These are phyloP conservation scores for Apiotrichum porosum DNA, from an alignment of 1,284 basidiomycete genomes.

Conservation along the genomic window DNA sequence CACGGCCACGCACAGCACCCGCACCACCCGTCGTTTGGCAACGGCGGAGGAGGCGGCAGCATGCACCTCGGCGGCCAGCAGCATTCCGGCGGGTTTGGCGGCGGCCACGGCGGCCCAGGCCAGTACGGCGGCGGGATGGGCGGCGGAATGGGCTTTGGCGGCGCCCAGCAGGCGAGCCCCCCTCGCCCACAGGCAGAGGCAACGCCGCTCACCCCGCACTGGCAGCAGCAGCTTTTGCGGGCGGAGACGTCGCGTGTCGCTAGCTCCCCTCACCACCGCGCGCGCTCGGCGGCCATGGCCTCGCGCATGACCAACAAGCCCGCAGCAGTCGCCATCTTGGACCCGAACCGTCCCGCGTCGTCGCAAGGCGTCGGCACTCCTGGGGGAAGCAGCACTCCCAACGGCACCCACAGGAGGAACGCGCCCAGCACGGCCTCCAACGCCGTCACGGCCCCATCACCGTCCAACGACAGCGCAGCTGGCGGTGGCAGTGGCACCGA, in stretches of 20 bases:
- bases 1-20: slow-evolving; percentile 22
- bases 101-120: slow-evolving; percentile 16
- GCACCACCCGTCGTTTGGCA: slow-evolving; percentile 31
- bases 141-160: slow-evolving; percentile 22
- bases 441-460: background rate
- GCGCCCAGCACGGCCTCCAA: slow-evolving; percentile 4
- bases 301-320: slow-evolving; percentile 52
- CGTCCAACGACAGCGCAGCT: background rate
- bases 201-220: slow-evolving; percentile 37
- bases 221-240: slow-evolving; percentile 48
- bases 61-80: slow-evolving; percentile 30
- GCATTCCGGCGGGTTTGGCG: slow-evolving; percentile 19
- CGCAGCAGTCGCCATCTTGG: slow-evolving; percentile 50
- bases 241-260: slow-evolving; percentile 52
- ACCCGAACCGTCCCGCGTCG: slow-evolving; percentile 37
- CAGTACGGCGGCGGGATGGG: slow-evolving; percentile 24
- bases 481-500: slow-evolving; percentile 8
- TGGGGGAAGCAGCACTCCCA: slow-evolving; percentile 27
- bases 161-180: slow-evolving; percentile 31
- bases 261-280: slow-evolving; percentile 55
- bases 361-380: slow-evolving; percentile 10
- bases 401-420: slow-evolving; percentile 49
- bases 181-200: slow-evolving; percentile 32
- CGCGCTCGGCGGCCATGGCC: slow-evolving; percentile 55
- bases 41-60: slow-evolving; percentile 8